Evolutionary conservation across 768 basidiomycete genomes (phyloP).

Genomic region (Lentinus brumalis): DNA sequence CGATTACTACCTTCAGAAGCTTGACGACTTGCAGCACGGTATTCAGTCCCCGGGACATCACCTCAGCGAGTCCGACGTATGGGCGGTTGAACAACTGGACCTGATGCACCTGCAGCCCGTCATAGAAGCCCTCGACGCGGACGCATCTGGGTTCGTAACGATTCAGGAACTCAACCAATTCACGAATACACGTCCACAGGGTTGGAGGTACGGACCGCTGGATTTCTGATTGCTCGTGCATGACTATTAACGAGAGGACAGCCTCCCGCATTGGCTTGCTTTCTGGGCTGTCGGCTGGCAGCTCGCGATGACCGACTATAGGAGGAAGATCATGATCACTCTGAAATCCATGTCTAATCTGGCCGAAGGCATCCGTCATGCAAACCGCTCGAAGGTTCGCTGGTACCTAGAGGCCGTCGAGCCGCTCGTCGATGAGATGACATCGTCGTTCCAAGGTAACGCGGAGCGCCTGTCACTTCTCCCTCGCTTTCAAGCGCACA

Average conservation of each 20-base stretch:
- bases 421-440: too few species aligned
- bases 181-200: constrained; percentile 30
- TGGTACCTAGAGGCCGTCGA: too few species aligned
- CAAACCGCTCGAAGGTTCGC: too few species aligned
- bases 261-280: constrained; percentile 34
- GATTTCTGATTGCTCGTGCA: too few species aligned
- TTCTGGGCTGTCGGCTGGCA: constrained; percentile 38
- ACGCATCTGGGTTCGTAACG: constrained; percentile 38
- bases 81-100: constrained; percentile 37
- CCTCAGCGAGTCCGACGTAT: constrained; percentile 27
- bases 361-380: constrained; percentile 3
- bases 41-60: neutral
- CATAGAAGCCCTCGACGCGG: constrained; percentile 41
- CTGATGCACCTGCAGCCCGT: constrained; percentile 34
- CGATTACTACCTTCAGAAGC: constrained; percentile 36
- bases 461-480: constrained; percentile 4
- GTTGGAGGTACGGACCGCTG: constrained; percentile 30
- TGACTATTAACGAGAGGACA: constrained; percentile 1
- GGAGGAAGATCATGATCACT: constrained; percentile 13
- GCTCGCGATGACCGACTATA: constrained; percentile 12
- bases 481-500: constrained; percentile 27
- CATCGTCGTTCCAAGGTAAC: neutral
- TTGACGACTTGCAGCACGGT: constrained; percentile 2
- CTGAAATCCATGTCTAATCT: neutral
- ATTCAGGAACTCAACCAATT: constrained; percentile 37